phyloP scores from a whole-genome alignment of 2,329 filamentous ascomycete species.

The Alternaria arborescens region DNA sequence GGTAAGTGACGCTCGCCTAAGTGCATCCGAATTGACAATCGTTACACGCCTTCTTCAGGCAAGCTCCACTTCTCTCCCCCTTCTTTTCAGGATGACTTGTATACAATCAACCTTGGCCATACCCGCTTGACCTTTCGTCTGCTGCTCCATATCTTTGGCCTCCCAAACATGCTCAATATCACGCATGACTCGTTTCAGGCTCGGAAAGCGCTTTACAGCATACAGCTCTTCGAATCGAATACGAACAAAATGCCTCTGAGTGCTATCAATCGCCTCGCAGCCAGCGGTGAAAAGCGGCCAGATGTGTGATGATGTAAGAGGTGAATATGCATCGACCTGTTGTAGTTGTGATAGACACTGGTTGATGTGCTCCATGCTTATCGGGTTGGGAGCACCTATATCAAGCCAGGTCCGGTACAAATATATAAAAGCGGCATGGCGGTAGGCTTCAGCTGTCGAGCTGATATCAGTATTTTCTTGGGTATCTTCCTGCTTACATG shows the following conservation, averaged over 20 bases:
- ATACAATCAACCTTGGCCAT: slow-evolving; percentile 46
- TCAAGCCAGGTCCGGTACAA: slow-evolving; percentile 45
- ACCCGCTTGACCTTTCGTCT: slow-evolving; percentile 30
- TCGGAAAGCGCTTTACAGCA: slow-evolving; percentile 33
- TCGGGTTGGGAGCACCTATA: slow-evolving; percentile 43
- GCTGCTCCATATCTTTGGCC: slow-evolving; percentile 37
- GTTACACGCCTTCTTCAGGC: slow-evolving; percentile 19
- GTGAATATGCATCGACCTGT: slow-evolving; percentile 27
- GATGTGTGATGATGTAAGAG: slow-evolving; percentile 39
- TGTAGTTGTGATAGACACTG: slow-evolving; percentile 32
- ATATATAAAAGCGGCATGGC: slow-evolving; percentile 47
- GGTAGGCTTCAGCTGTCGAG: slow-evolving; percentile 40
- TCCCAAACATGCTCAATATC: slow-evolving; percentile 44
- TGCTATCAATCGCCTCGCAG: slow-evolving; percentile 34
- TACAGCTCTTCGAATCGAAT: slow-evolving; percentile 39
- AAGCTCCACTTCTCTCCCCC: slow-evolving; percentile 42
- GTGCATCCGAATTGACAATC: background rate
- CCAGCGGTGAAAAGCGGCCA: slow-evolving; percentile 47
- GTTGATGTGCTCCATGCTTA: slow-evolving; percentile 39
- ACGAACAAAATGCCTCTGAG: slow-evolving; percentile 37
- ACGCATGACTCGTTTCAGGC: slow-evolving; percentile 34
- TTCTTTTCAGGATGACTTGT: slow-evolving; percentile 36
- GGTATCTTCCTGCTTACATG: background rate
- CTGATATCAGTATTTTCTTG: slow-evolving; percentile 23
- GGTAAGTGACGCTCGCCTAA: too few relatives aligned